Percentiles rank a stretch among this genome's conserved stretches.
These are phyloP conservation scores for Catunica adiposa DNA, from an alignment of 2,329 filamentous ascomycete genomes.

Conservation along the genomic window DNA sequence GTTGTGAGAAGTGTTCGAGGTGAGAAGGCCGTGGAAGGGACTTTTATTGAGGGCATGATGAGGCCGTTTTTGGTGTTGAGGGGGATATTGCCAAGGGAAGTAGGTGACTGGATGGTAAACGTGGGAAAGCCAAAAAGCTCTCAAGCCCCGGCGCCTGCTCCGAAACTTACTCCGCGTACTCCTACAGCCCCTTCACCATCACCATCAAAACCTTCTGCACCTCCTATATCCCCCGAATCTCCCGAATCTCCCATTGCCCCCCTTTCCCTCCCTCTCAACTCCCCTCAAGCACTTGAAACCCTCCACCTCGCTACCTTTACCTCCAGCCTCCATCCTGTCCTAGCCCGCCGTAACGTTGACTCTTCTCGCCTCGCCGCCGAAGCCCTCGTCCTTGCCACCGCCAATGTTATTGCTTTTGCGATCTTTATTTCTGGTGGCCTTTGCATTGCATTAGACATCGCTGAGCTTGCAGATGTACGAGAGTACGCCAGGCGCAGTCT, in stretches of 20 bases:
- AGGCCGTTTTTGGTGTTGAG: constrained; percentile 1
- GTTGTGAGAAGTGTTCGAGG: neutral
- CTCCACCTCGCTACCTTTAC: constrained; percentile 20
- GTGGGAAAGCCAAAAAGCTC: neutral
- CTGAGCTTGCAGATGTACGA: constrained; percentile 48
- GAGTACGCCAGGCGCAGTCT: constrained; percentile 28
- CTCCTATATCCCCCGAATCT: constrained; percentile 9
- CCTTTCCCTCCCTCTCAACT: constrained; percentile 12
- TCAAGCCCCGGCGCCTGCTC: neutral
- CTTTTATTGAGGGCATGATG: constrained; percentile 3
- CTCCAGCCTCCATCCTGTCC: neutral
- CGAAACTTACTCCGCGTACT: neutral
- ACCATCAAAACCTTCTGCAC: neutral
- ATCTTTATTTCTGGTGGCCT: constrained; percentile 60
- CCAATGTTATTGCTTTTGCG: constrained; percentile 64
- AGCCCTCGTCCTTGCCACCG: constrained; percentile 69
- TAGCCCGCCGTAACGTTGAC: constrained; percentile 29
- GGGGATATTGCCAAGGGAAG: neutral
- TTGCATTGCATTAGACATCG: constrained; percentile 64
- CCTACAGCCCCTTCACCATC: neutral
- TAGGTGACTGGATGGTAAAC: neutral
- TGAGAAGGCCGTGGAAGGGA: neutral
- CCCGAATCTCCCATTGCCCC: constrained; percentile 15
- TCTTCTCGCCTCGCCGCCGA: constrained; percentile 60
- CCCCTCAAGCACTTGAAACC: constrained; percentile 18